phyloP scores from a whole-genome alignment of 2,329 filamentous ascomycete species.

The Neopestalotiopsis sp. region DNA sequence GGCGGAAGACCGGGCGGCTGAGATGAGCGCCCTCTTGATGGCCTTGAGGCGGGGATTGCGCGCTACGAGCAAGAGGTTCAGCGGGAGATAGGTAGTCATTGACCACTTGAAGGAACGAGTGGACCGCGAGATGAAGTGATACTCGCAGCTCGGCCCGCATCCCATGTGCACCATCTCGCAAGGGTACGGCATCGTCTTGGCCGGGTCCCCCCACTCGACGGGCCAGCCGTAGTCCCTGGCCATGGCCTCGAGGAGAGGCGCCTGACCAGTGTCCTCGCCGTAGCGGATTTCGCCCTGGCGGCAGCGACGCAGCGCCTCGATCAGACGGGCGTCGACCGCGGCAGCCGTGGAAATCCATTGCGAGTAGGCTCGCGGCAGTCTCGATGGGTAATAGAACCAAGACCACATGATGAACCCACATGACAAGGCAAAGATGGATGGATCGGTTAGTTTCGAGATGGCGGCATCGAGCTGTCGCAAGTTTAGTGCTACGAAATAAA shows the following conservation, averaged over 20 bases:
- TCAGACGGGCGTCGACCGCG: slow-evolving; percentile 74
- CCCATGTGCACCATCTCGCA: slow-evolving; percentile 88
- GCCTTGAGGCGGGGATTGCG: slow-evolving; percentile 53
- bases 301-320: slow-evolving; percentile 74
- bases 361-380: slow-evolving; percentile 75
- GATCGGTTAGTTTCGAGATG: slow-evolving; percentile 61
- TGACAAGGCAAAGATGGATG: slow-evolving; percentile 73
- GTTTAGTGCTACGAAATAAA: slow-evolving; percentile 20
- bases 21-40: slow-evolving; percentile 55
- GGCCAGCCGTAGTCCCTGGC: slow-evolving; percentile 75
- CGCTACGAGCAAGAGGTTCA: slow-evolving; percentile 71
- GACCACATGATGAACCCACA: slow-evolving; percentile 85
- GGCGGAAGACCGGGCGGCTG: slow-evolving; percentile 73
- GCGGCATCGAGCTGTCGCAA: slow-evolving; percentile 45
- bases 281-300: slow-evolving; percentile 71
- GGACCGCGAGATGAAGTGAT: slow-evolving; percentile 74
- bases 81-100: slow-evolving; percentile 76
- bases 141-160: slow-evolving; percentile 74
- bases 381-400: slow-evolving; percentile 79
- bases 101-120: slow-evolving; percentile 74
- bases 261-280: slow-evolving; percentile 74
- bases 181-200: slow-evolving; percentile 72
- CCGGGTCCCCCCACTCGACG: slow-evolving; percentile 74
- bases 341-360: slow-evolving; percentile 84
- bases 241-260: slow-evolving; percentile 72